These are phyloP conservation scores for Candida nonsorbophila DNA, from an alignment of 805 yeast species.

Conservation along the genomic window DNA sequence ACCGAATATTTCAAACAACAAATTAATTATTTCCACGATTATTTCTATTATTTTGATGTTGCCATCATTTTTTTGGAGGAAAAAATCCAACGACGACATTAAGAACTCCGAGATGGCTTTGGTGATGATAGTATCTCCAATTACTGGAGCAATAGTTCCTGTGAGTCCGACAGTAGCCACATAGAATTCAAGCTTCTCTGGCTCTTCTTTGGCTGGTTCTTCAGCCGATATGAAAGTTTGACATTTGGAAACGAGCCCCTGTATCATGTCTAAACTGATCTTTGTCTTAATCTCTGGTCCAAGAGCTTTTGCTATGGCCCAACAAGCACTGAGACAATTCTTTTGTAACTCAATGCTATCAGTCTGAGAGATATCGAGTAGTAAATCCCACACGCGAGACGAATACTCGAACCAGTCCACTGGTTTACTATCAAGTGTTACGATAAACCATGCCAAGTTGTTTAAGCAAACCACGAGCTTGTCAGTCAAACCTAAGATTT, in stretches of 20 bases:
- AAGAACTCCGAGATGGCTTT: conserved; percentile 42
- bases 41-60: conserved; percentile 31
- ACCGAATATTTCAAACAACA: conserved; percentile 72
- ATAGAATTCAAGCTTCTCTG: conserved; percentile 30
- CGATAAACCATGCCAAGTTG: conserved; percentile 60
- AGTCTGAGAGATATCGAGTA: conserved; percentile 8
- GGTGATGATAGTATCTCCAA: conserved; percentile 42
- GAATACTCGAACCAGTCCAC: conserved; percentile 33
- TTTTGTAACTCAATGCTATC: conserved; percentile 21
- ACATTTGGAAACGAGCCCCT: conserved; percentile 18
- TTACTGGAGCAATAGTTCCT: conserved; percentile 43
- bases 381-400: conserved; percentile 24
- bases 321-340: conserved; percentile 28
- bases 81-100: conserved; percentile 15
- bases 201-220: conserved; percentile 1
- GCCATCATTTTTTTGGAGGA: conserved; percentile 9
- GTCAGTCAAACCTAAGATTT: conserved; percentile 36
- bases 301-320: conserved; percentile 33
- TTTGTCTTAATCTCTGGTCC: conserved; percentile 27
- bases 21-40: conserved; percentile 56
- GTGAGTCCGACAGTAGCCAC: conserved; percentile 47
- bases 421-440: conserved; percentile 25
- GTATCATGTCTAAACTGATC: conserved; percentile 20
- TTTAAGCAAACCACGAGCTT: conserved; percentile 64
- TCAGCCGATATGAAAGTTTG: conserved; percentile 3